A percentile compares a stretch with the other conserved stretches of the same genome.
Conservation (phyloP, 73 alveolate genomes). For the Uronychia setigera region DNA sequence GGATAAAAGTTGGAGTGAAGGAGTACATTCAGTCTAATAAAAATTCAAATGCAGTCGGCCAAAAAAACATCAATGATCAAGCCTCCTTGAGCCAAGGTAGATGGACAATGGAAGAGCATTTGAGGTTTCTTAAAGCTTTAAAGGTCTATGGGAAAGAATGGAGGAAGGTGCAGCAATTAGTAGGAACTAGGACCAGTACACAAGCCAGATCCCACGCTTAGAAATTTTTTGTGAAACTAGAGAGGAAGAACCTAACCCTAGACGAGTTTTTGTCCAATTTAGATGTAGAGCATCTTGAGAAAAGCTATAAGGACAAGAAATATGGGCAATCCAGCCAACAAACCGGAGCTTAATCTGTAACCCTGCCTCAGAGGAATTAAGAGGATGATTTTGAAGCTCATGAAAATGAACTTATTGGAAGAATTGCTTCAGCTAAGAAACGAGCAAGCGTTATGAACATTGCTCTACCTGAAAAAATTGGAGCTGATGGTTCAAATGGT, state of each 20-base stretch:
- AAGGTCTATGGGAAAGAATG: constrained; percentile 75
- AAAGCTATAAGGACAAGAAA: not conserved
- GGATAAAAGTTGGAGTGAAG: not conserved
- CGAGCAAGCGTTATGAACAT: constrained; percentile 22
- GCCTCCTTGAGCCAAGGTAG: constrained; percentile 54
- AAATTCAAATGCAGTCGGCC: not conserved
- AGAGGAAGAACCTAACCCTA: constrained; percentile 38
- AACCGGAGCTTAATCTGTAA: not conserved
- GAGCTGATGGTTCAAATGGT: not conserved
- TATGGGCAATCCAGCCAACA: not conserved
- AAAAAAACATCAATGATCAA: not conserved
- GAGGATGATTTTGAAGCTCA: not conserved
- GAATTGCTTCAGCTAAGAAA: constrained; percentile 13
- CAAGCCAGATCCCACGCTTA: constrained; percentile 89
- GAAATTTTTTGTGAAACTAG: constrained; percentile 61
- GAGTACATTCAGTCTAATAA: not conserved
- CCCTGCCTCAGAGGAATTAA: not conserved
- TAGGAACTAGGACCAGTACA: constrained; percentile 73
- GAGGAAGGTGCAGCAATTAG: constrained; percentile 64
- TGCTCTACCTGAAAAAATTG: constrained; percentile 22
- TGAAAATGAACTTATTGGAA: not conserved
- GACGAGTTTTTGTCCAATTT: constrained; percentile 38
- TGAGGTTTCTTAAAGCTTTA: constrained; percentile 62
- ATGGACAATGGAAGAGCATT: constrained; percentile 80
- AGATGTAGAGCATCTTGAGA: constrained; percentile 5